Evolutionary conservation across 805 yeast genomes (phyloP).

Genomic region (Metschnikowia matae): DNA sequence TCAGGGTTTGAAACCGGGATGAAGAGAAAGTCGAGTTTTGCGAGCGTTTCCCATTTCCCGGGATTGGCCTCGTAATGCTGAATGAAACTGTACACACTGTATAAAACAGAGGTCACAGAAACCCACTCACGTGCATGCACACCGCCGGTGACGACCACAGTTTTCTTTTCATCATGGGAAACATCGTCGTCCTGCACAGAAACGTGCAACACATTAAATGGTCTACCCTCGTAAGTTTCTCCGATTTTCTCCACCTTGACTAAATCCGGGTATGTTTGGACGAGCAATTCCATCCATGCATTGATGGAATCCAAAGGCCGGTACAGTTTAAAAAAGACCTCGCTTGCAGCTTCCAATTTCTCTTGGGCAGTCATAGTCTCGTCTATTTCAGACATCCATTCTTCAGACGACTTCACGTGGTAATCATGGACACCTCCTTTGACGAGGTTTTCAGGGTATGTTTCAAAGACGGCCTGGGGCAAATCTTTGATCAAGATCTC

Average conservation of each 20-base stretch:
- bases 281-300: constrained; percentile 63
- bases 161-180: constrained; percentile 42
- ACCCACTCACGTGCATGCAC: constrained; percentile 92
- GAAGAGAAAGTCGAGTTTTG: constrained; percentile 65
- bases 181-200: constrained; percentile 40
- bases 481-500: constrained; percentile 52
- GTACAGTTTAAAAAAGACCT: constrained; percentile 66
- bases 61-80: constrained; percentile 29
- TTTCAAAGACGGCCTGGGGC: constrained; percentile 52
- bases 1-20: constrained; percentile 88
- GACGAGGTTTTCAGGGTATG: constrained; percentile 38
- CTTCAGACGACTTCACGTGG: constrained; percentile 1
- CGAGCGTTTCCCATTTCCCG: constrained; percentile 43
- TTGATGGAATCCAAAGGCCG: constrained; percentile 65
- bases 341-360: constrained; percentile 24
- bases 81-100: constrained; percentile 40
- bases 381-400: neutral
- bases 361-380: constrained; percentile 5
- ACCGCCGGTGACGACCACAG: constrained; percentile 78
- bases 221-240: constrained; percentile 69
- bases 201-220: constrained; percentile 62
- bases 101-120: constrained; percentile 65
- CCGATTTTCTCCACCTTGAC: constrained; percentile 69
- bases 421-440: constrained; percentile 4
- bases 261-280: constrained; percentile 58